Conservation (phyloP, 768 basidiomycete genomes). For the Mycena kentingensis region DNA sequence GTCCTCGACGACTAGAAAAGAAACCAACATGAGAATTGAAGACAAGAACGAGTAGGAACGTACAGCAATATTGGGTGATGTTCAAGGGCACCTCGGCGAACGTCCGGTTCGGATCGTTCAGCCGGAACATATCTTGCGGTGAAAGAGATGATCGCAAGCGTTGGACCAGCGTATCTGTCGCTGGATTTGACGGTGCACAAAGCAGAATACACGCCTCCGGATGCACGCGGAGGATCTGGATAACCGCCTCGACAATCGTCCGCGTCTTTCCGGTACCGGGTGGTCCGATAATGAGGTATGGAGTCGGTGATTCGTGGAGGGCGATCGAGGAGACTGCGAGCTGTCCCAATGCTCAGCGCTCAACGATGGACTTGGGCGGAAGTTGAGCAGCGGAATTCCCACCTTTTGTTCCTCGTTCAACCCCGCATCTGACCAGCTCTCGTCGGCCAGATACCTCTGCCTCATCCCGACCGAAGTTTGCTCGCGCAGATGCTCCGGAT, state of each 20-base stretch:
- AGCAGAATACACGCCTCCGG: slow-evolving; percentile 50
- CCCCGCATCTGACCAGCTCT: slow-evolving; percentile 47
- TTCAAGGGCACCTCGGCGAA: slow-evolving; percentile 50
- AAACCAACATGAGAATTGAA: background rate
- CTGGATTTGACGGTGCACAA: slow-evolving; percentile 54
- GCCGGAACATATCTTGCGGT: slow-evolving; percentile 47
- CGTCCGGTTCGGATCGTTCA: slow-evolving; percentile 51
- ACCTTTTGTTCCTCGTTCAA: slow-evolving; percentile 51
- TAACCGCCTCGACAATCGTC: slow-evolving; percentile 51
- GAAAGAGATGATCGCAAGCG: slow-evolving; percentile 40
- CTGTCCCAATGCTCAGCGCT: slow-evolving; percentile 26
- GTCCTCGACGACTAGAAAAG: slow-evolving; percentile 43
- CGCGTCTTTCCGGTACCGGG: slow-evolving; percentile 58
- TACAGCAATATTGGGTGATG: slow-evolving; percentile 52
- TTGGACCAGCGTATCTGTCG: slow-evolving; percentile 50
- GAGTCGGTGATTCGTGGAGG: slow-evolving; percentile 45
- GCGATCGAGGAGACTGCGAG: slow-evolving; percentile 46
- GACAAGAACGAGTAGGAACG: slow-evolving; percentile 16
- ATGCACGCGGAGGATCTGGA: slow-evolving; percentile 50
- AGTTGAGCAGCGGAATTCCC: slow-evolving; percentile 10
- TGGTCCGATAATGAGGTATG: slow-evolving; percentile 51
- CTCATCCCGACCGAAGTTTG: slow-evolving; percentile 21
- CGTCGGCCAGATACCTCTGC: slow-evolving; percentile 31
- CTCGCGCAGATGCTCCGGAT: slow-evolving; percentile 33
- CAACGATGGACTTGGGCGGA: background rate